Evolutionary conservation across 148 eudicot species (phyloP), one percentile per base, ranked within the genome.

Genomic region (Bassia scoparia): DNA sequence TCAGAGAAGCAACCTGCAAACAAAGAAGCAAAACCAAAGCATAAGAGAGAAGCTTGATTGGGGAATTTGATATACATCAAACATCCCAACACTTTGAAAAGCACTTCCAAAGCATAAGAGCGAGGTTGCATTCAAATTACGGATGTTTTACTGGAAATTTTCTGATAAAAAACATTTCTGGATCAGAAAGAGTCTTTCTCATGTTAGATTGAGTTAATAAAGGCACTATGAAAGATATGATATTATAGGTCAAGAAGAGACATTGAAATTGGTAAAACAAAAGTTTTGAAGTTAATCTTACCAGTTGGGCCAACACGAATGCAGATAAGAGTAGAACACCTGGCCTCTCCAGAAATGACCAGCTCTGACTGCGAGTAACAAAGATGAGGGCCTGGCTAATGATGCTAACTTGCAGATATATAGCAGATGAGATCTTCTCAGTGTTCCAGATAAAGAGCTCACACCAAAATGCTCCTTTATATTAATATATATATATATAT

Each of bases 331-430:
- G 71, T 10, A 87, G 83, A 73, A 74, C 66, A 67, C 95, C 95
- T 12, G 95, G 95, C 70, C 89, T 84, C 86, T 89, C 95, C 21
- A 88, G 68, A 72, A 86, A 89, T 31, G 95, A 89, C 95, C 89
- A 89, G 74, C 88, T 86, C 76, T 84, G 90, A 73, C 91, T 87
- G 62, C 95, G 91, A 66, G 95, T 89, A 41, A 89, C 95, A 69
- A 89, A 89, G 71, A 89, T 89, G 66, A 89, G 95, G 67, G 95
- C 95, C 77, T 89, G 95, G 56, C 95, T 89, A 69, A 89, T 86
- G 77, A 84, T 84, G 83, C 95, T 89, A 78, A 87, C 95, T 89
- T 89, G 95, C 75, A 89, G 80, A 83, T 89, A 89, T 20, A 89
- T 58, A 68, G 95, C 91, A 15, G 95, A 86, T 27, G 95, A 89